Percentiles rank a stretch among this genome's conserved stretches.
phyloP scores from a whole-genome alignment of 2,329 filamentous ascomycete genomes.

The Periglandula ipomoeae region DNA sequence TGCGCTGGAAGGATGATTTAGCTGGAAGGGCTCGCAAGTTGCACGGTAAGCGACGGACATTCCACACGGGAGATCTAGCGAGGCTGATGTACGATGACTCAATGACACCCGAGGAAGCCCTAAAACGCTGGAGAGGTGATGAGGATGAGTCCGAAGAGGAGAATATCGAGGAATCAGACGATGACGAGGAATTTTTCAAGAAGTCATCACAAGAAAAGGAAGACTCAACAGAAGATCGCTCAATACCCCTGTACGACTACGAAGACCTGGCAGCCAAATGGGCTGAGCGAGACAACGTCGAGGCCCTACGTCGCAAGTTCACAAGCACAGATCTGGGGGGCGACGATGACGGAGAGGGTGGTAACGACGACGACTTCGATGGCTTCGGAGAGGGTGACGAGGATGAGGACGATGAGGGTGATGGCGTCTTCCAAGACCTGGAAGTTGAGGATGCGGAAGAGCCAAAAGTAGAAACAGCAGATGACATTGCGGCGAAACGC shows the following conservation, averaged over 20 bases:
- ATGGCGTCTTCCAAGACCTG: constrained; percentile 77
- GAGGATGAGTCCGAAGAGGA: constrained; percentile 46
- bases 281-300: constrained; percentile 69
- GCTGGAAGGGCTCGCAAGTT: constrained; percentile 62
- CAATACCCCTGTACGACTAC: constrained; percentile 73
- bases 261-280: constrained; percentile 75
- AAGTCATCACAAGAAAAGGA: constrained; percentile 55
- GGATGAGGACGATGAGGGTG: constrained; percentile 57
- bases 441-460: constrained; percentile 42
- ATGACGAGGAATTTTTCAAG: constrained; percentile 57
- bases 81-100: constrained; percentile 82
- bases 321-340: constrained; percentile 52
- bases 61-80: constrained; percentile 72
- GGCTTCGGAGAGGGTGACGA: constrained; percentile 42
- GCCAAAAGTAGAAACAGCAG: constrained; percentile 27
- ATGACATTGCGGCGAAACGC: constrained; percentile 75
- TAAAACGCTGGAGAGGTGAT: constrained; percentile 72
- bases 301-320: constrained; percentile 66
- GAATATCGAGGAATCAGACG: constrained; percentile 41
- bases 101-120: constrained; percentile 63
- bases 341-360: constrained; percentile 29
- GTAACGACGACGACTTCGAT: constrained; percentile 45
- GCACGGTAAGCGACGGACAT: constrained; percentile 61
- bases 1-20: constrained; percentile 86
- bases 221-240: constrained; percentile 69